Evolutionary conservation across 208 protist species (phyloP).

Genomic region (Trypanosoma mega): DNA sequence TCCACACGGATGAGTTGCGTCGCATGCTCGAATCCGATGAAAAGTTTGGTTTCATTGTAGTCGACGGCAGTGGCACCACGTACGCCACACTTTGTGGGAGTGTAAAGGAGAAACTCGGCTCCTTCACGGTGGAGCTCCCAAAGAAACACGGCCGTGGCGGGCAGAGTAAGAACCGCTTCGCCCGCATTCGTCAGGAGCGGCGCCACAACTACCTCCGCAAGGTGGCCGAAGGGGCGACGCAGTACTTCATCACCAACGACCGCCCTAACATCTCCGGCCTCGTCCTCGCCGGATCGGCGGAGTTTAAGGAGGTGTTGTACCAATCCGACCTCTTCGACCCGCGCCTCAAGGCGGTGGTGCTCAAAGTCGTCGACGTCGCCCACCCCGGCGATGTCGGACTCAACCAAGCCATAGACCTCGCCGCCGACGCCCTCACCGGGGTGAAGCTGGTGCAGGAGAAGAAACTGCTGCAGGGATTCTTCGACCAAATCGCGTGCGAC

Average conservation of each 20-base stretch:
- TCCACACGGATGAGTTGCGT: slow-evolving; percentile 97
- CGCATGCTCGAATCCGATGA: slow-evolving; percentile 99
- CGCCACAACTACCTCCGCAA: slow-evolving; percentile 99
- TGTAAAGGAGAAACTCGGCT: slow-evolving; percentile 97
- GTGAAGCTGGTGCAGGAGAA: slow-evolving; percentile 99
- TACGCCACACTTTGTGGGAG: slow-evolving; percentile 98
- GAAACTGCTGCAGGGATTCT: slow-evolving; percentile 98
- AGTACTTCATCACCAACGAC: slow-evolving; percentile 99
- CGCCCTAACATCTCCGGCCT: slow-evolving; percentile 98
- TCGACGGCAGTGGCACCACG: slow-evolving; percentile 98
- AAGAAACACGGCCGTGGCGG: slow-evolving; percentile 99
- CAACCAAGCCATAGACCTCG: slow-evolving; percentile 99
- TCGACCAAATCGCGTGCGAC: slow-evolving; percentile 98
- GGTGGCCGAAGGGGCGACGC: slow-evolving; percentile 96
- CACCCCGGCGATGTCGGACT: slow-evolving; percentile 99
- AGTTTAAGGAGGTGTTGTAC: slow-evolving; percentile 99
- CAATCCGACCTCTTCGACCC: slow-evolving; percentile 98
- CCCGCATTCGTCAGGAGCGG: slow-evolving; percentile 99
- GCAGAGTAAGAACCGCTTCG: slow-evolving; percentile 99
- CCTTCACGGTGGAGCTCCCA: slow-evolving; percentile 99
- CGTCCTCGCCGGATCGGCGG: slow-evolving; percentile 99
- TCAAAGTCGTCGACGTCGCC: slow-evolving; percentile 98
- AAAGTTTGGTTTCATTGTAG: slow-evolving; percentile 99
- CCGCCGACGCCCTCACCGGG: slow-evolving; percentile 93
- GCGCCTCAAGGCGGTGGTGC: slow-evolving; percentile 96